Percentiles rank a stretch among this genome's conserved stretches.
Conservation (phyloP, 2,329 filamentous ascomycete species). For the Falciphora oryzae region DNA sequence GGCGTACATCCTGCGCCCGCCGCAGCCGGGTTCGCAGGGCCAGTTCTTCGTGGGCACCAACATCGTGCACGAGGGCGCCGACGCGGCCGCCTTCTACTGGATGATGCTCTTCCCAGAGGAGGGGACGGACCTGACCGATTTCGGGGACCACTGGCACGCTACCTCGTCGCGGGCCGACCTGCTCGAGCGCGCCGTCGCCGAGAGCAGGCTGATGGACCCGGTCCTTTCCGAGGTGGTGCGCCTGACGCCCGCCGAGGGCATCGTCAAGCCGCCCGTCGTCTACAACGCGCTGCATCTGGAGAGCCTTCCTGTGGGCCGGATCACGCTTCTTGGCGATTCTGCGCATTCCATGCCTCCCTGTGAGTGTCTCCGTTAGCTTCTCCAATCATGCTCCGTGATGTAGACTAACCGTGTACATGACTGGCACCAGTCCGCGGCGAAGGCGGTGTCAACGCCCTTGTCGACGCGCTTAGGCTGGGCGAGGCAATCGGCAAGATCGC, state of each 20-base stretch:
- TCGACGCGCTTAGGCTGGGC: conserved; percentile 27
- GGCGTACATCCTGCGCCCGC: conserved; percentile 19
- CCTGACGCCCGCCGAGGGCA: conserved; percentile 3
- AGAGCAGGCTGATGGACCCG: conserved; percentile 19
- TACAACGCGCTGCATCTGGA: conserved; percentile 49
- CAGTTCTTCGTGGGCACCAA: conserved; percentile 22
- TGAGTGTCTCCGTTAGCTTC: background rate
- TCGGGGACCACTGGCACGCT: conserved; percentile 27
- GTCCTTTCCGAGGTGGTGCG: conserved; percentile 20
- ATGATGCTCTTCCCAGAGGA: conserved; percentile 17
- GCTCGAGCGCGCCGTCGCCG: background rate
- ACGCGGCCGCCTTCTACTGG: conserved; percentile 25
- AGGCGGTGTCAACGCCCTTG: conserved; percentile 39
- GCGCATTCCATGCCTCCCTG: conserved; percentile 47
- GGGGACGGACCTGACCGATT: conserved; percentile 16
- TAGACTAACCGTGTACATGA: no score
- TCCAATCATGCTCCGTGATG: no score
- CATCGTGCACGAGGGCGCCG: conserved; percentile 15
- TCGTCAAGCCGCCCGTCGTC: conserved; percentile 37
- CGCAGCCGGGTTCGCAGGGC: background rate
- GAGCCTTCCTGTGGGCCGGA: conserved; percentile 53
- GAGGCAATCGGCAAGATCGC: conserved; percentile 17
- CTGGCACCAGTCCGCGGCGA: conserved; percentile 35
- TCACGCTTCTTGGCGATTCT: conserved; percentile 57
- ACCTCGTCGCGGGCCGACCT: conserved; percentile 13